Conservation (phyloP, 441 rosid species). For the Melastoma candidum region DNA sequence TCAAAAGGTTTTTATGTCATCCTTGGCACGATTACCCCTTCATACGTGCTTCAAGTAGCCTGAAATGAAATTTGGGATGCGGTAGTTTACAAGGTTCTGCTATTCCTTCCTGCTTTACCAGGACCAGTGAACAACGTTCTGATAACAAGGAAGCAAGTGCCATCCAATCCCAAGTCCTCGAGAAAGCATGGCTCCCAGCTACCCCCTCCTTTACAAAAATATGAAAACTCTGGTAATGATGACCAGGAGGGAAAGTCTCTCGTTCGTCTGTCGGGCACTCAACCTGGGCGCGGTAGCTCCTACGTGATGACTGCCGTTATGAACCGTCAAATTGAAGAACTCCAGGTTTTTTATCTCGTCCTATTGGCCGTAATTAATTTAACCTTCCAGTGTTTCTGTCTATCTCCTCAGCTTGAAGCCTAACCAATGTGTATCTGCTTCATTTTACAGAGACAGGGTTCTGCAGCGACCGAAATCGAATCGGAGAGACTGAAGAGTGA, state of each 20-base stretch:
- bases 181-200: conserved; percentile 36
- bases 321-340: conserved; percentile 48
- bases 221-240: conserved; percentile 32
- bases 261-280: conserved; percentile 26
- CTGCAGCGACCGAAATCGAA: conserved; percentile 60
- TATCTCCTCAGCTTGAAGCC: background rate
- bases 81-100: no score
- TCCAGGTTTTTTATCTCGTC: conserved; percentile 42
- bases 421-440: background rate
- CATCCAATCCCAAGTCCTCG: conserved; percentile 23
- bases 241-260: conserved; percentile 20
- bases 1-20: conserved; percentile 39
- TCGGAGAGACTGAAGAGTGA: conserved; percentile 52
- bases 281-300: conserved; percentile 19
- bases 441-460: conserved; percentile 36
- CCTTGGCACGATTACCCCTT: background rate
- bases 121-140: conserved; percentile 68
- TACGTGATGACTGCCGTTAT: conserved; percentile 33
- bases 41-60: conserved; percentile 1
- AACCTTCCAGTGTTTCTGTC: background rate
- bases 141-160: conserved; percentile 33
- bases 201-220: conserved; percentile 60
- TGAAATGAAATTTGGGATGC: background rate
- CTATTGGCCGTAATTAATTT: no score
- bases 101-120: conserved; percentile 12